Base-by-base conservation (phyloP, 352 stramenopile genomes). In the Globisporangium uncinulatum region DNA sequence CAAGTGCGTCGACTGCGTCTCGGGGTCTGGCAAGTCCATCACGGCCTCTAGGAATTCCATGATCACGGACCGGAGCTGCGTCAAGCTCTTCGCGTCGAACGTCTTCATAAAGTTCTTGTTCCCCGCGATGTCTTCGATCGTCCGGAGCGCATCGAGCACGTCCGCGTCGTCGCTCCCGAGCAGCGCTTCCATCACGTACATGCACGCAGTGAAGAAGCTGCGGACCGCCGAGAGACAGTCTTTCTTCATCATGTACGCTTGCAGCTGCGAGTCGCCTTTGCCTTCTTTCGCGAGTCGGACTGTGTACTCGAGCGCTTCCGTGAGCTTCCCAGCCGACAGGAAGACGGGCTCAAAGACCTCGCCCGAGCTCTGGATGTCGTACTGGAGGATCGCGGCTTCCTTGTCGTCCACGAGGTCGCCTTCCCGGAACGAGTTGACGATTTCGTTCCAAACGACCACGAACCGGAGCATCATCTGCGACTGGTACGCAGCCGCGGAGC, bases 331-430 rank as follows among this genome's bases (percentile, higher is more conserved):
- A 31, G 81, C 81, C 4, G 81, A 89, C 19, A 92, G 65, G 46
- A 92, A 92, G 39, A 92, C 79, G 19, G 81, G 81, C 54, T 92
- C 79, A 43, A 89, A 89, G 7, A 92, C 80, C 43, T 89, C 79
- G 15, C 81, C 81, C 0, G 67, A 77, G 57, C 73, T 81, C 49
- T 80, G 75, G 34, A 92, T 87, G 51, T 89, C 81, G 61, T 87
- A 88, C 51, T 87, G 75, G 49, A 88, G 43, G 47, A 89, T 87
- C 3, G 74, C 73, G 11, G 79, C 79, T 54, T 89, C 79, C 57
- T 87, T 89, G 57, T 89, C 79, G 57, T 89, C 79, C 1, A 89
- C 66, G 29, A 89, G 56, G 31, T 89, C 79, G 37, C 76, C 77
- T 65, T 87, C 76, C 17, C 79, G 76, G 67, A 87, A 89, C 41